Base-by-base conservation (phyloP, 2,329 filamentous ascomycete species). In the Ploettnerulaceae sp. region DNA sequence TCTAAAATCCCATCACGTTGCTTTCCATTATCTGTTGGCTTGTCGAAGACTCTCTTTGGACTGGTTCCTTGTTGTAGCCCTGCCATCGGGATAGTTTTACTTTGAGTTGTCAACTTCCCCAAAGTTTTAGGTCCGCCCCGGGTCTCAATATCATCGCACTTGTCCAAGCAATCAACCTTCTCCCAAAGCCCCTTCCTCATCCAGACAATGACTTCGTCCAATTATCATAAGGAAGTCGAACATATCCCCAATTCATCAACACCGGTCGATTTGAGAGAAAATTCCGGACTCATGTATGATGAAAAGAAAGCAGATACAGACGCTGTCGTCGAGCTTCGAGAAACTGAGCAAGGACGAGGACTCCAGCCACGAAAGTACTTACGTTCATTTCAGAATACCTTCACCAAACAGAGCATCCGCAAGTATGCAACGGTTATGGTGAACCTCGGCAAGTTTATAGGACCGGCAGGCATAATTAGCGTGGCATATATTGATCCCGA, bases 361-460 rank as follows among this genome's bases (percentile, higher is more conserved):
- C 22, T 7, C 20, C 32, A 28, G 18, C 32, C 29, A 11, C 22
- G 25, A 37, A 34, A 37, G 32, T 28, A 40, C 24, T 8, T 36
- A n/a, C 32, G 11, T 11, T 32, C 21, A 3, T 20, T 38, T 18
- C 24, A 26, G 25, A 24, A 49, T 40, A 25, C 38, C 5, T 47
- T 49, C 38, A 43, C 17, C 12, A 49, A 46, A 32, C 49, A 44
- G 17, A 43, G 37, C 17, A 24, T 45, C n/a, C 25, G 32, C 11
- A 44, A 39, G 25, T 44, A 39, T 35, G 45, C 17, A 12, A 44
- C 39, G 7, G 50, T 49, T 5, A 12, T 53, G 39, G 42, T 43
- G 20, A 58, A 52, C 14, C 75, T 73, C 55, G 54, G 62, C 20
- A 71, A 65, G 43, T 76, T 77, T 57, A 63, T 75, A 22, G 74